Percentiles rank a stretch among this genome's conserved stretches.
These are phyloP conservation scores for Penstemon newberryi DNA, from an alignment of 257 asterid genomes.

Conservation along the genomic window DNA sequence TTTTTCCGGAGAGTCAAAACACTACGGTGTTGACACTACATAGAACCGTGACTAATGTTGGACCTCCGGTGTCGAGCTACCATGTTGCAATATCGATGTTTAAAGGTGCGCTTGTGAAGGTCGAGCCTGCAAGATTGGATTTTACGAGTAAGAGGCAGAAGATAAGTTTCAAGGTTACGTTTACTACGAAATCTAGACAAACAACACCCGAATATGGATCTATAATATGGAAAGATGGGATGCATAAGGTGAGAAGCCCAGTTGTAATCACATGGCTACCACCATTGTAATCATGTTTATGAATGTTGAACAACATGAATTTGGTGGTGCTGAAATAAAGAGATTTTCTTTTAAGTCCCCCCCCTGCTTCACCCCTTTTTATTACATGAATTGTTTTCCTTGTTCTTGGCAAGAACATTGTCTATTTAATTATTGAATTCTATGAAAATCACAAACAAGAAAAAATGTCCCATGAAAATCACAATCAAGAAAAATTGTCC, in stretches of 20 bases:
- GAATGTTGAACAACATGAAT: slow-evolving; percentile 12
- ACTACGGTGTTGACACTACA: slow-evolving; percentile 40
- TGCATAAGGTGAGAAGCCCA: slow-evolving; percentile 80
- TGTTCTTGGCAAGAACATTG: slow-evolving; percentile 26
- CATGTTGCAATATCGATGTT: slow-evolving; percentile 58
- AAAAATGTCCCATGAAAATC: neutral
- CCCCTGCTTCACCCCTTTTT: slow-evolving; percentile 13
- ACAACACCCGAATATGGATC: slow-evolving; percentile 71
- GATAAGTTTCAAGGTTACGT: slow-evolving; percentile 53
- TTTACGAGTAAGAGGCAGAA: slow-evolving; percentile 52
- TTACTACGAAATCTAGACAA: slow-evolving; percentile 43
- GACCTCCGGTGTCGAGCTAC: slow-evolving; percentile 61
- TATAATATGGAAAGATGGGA: slow-evolving; percentile 63
- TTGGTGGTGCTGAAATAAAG: slow-evolving; percentile 40
- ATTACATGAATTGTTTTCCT: slow-evolving; percentile 10
- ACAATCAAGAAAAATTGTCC: neutral
- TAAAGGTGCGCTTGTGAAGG: slow-evolving; percentile 59
- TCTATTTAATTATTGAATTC: neutral
- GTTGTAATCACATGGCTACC: slow-evolving; percentile 75
- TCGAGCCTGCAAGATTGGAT: slow-evolving; percentile 57
- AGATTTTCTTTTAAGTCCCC: slow-evolving; percentile 16
- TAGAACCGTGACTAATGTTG: slow-evolving; percentile 83
- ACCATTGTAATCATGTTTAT: slow-evolving; percentile 40
- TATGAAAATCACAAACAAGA: neutral
- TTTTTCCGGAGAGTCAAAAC: slow-evolving; percentile 50